Percentiles rank a stretch among this genome's conserved stretches.
phyloP scores from a whole-genome alignment of 192 early-diverging fungal species.

The Rhizophagus sp. region DNA sequence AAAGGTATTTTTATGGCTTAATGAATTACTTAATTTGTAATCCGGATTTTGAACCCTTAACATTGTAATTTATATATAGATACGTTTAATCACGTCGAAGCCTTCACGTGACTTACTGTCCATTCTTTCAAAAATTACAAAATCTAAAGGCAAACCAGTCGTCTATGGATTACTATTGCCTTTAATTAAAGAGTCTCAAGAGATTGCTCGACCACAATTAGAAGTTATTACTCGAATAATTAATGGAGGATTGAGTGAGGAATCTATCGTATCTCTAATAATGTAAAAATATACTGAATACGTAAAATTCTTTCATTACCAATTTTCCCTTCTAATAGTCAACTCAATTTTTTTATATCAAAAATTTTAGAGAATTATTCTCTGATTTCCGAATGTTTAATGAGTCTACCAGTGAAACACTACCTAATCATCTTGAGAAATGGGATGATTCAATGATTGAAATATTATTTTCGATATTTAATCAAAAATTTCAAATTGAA shows the following conservation, averaged over 20 bases:
- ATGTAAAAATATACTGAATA: not conserved
- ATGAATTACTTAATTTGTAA: not conserved
- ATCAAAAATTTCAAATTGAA: slow-evolving; percentile 17
- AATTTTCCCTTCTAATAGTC: not conserved
- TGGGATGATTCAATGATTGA: slow-evolving; percentile 24
- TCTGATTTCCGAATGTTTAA: not conserved
- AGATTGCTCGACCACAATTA: slow-evolving; percentile 14
- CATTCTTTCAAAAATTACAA: slow-evolving; percentile 20
- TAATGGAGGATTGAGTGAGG: slow-evolving; percentile 7
- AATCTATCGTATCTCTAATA: slow-evolving; percentile 1
- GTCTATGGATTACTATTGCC: slow-evolving; percentile 24
- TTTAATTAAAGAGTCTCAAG: not conserved
- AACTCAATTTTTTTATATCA: not conserved
- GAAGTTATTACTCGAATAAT: slow-evolving; percentile 21
- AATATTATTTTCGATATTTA: slow-evolving; percentile 13
- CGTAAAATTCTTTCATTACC: not conserved
- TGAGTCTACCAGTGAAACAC: not conserved
- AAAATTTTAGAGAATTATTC: slow-evolving; percentile 15
- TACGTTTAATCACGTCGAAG: slow-evolving; percentile 1
- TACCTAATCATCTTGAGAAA: not conserved
- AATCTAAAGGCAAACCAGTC: slow-evolving; percentile 13
- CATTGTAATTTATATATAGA: not conserved
- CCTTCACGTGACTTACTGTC: slow-evolving; percentile 21
- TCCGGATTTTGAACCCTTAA: no score
- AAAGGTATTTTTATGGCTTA: slow-evolving; percentile 13